phyloP scores from a whole-genome alignment of 176 grass and related monocot species.

The Triticum urartu region DNA sequence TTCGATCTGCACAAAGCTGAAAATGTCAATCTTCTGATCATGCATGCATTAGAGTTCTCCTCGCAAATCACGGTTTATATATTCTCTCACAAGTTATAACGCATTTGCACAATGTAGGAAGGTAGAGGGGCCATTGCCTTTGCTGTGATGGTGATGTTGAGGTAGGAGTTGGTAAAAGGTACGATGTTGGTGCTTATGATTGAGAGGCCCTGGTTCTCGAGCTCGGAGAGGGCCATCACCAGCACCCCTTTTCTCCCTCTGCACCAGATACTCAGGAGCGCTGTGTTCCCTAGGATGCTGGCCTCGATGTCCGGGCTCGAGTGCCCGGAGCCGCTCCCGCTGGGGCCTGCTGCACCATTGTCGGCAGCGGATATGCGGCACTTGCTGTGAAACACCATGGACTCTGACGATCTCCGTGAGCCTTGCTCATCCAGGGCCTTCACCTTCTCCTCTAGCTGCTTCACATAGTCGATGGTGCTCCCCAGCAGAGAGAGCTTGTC shows the following conservation, averaged over 20 bases:
- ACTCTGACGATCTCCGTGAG: constrained; percentile 22
- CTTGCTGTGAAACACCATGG: constrained; percentile 41
- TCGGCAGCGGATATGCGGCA: constrained; percentile 29
- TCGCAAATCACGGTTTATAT: background rate
- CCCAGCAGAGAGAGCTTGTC: constrained; percentile 4
- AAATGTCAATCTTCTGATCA: background rate
- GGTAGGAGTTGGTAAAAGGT: constrained; percentile 40
- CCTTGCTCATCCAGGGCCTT: constrained; percentile 15
- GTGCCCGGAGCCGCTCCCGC: background rate
- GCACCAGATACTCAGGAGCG: constrained; percentile 55
- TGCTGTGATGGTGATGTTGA: constrained; percentile 52
- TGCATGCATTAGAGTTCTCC: background rate
- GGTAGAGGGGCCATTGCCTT: constrained; percentile 26
- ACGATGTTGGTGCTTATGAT: constrained; percentile 54
- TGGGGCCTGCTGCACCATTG: background rate
- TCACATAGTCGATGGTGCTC: no score
- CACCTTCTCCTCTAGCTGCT: no score
- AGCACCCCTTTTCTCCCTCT: constrained; percentile 43
- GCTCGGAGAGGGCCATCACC: constrained; percentile 46
- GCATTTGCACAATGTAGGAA: no score
- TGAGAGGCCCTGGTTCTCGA: constrained; percentile 45
- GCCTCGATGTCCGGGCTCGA: constrained; percentile 35
- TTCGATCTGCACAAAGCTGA: constrained; percentile 47
- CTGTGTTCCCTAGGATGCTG: constrained; percentile 34
- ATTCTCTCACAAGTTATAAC: background rate